Base-by-base conservation (phyloP, 208 protist species). In the Trypanosoma melophagium region DNA sequence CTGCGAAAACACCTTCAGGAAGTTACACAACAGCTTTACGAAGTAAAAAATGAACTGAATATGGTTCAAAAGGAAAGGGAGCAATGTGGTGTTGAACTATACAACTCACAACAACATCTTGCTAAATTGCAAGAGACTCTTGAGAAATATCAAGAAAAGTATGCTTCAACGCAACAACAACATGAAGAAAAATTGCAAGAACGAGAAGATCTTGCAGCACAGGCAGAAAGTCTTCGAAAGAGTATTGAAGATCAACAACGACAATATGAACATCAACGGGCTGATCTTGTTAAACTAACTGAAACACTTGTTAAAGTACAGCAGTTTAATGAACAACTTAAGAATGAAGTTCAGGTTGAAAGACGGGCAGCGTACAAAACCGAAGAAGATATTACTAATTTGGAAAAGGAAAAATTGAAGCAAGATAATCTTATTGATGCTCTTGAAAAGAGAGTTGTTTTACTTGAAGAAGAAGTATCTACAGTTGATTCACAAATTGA, bases 331-430 rank as follows among this genome's bases (percentile, higher is more conserved):
- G 85, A 94, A 14, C 79, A 98, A 56, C 84, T 98, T 56, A 93
- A 97, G 69, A 76, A 77, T 66, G 92, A 99, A 67, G 97, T 98
- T 56, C 82, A 94, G 42, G 81, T 98, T 10, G 96, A 97, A 66
- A 80, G 93, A n/a, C 92, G 94, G 35, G 96, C 92, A 1, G 93
- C 97, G 0, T 94, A 98, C 77, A 98, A 98, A 71, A 97, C 96
- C 1, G 95, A 99, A 76, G 91, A 97, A 70, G 92, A 97, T 63
- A 96, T 98, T 71, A 89, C 85, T n/a, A 86, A 93, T 72, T 81
- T 98, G 9, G 96, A 98, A 66, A 80, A 81, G 41, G 81, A 86
- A 42, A 98, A 99, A 71, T 76, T 94, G 22, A 77, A 86, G n/a
- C 94, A 98, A 76, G 97, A 98, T 65, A 70, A 82, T 14, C 84